Base-by-base conservation (phyloP, 352 stramenopile species). In the Phytopythium aichiense region DNA sequence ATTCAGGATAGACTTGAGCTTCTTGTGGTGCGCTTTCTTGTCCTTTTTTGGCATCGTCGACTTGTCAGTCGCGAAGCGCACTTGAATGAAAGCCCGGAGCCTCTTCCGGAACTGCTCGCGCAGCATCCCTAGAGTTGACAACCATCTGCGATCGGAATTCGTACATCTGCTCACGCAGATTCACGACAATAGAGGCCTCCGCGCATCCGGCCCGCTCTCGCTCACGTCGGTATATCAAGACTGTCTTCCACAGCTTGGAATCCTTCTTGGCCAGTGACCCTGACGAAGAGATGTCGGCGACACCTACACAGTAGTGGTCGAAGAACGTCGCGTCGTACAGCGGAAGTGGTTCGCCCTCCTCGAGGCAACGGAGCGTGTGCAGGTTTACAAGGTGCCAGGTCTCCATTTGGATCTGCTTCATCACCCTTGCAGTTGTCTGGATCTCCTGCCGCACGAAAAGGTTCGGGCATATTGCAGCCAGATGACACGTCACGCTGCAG, bases 301-400 rank as follows among this genome's bases (percentile, higher is more conserved):
- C 55, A 37, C 53, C 61, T 45, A 45, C 9, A 37, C 54, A 62
- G 38, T 49, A 61, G 30, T 55, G 52, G 33, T 66, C 60, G 53
- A 66, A 66, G 53, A 61, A 66, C 22, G 52, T 61, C 45, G 20
- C n/a, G 46, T 61, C 53, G 43, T 65, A 65, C 28, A 25, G n/a
- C 20, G 60, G 60, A 43, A 65, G 60, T 6, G 38, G 38, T 1
- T 6, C 12, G 3, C 15, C 38, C 38, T 43, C 12, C 9, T 43
- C 38, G 11, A 43, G 38, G 15, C 38, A 43, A 0, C 5, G 38
- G 11, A 38, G 33, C 11, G 33, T 38, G 11, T 38, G 33, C 7
- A 38, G 33, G 7, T 38, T 38, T 0, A 38, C 33, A 12, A 38
- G 33, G 33, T 38, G 7, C 33, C 33, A 38, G 7, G 33, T 12